Percentiles rank a stretch among this genome's conserved stretches.
These are phyloP conservation scores for Gypsophila paniculata DNA, from an alignment of 179 eudicot genomes.

Conservation along the genomic window DNA sequence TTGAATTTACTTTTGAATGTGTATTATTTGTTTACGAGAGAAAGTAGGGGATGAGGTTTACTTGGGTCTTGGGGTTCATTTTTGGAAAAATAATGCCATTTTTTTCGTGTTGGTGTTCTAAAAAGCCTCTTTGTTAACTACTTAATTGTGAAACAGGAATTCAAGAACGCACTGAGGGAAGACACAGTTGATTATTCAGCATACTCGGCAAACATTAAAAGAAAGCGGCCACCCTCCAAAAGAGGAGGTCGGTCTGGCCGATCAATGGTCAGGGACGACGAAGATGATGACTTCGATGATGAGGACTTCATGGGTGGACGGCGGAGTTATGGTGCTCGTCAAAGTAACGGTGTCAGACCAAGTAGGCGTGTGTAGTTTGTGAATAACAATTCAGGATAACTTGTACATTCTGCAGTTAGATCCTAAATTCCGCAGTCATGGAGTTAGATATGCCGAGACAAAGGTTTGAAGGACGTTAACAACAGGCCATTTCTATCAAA, in stretches of 20 bases:
- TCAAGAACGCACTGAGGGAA: slow-evolving; percentile 80
- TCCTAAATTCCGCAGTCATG: slow-evolving; percentile 16
- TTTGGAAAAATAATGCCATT: neutral
- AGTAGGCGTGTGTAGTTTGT: slow-evolving; percentile 59
- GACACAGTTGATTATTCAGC: slow-evolving; percentile 85
- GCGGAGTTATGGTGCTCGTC: slow-evolving; percentile 42
- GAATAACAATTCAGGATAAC: slow-evolving; percentile 63
- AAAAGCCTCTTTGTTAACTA: neutral
- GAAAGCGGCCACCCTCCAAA: slow-evolving; percentile 66
- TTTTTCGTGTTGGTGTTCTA: neutral
- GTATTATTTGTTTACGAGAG: neutral
- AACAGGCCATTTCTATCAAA: neutral
- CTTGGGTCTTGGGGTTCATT: neutral
- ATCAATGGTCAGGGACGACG: slow-evolving; percentile 34
- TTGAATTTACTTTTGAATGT: neutral
- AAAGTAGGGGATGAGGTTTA: too few relatives aligned
- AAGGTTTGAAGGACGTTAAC: neutral
- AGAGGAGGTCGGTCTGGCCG: slow-evolving; percentile 55
- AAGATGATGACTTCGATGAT: slow-evolving; percentile 49
- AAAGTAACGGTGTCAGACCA: slow-evolving; percentile 36
- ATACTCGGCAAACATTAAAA: slow-evolving; percentile 83
- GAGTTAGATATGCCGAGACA: slow-evolving; percentile 2
- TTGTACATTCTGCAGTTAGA: slow-evolving; percentile 63
- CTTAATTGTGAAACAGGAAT: slow-evolving; percentile 48
- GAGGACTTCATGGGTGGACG: slow-evolving; percentile 48